These are phyloP conservation scores for Neurospora sp. DNA, from an alignment of 495 filamentous ascomycete species.

Conservation along the genomic window DNA sequence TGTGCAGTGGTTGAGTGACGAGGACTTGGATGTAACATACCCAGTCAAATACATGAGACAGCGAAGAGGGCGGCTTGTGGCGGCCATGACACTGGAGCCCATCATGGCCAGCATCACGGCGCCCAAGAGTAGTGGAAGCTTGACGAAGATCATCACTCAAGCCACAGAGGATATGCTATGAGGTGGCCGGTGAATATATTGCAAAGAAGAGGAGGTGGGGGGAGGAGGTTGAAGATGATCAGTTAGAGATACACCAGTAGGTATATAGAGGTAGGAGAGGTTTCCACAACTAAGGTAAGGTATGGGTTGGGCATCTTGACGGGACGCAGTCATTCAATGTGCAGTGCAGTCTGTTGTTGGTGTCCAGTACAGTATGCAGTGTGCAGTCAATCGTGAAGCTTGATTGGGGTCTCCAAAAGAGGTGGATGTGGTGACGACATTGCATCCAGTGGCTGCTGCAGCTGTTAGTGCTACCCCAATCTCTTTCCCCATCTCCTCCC, in stretches of 20 bases:
- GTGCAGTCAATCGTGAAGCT: background rate
- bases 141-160: background rate
- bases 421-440: background rate
- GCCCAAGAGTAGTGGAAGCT: background rate
- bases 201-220: background rate
- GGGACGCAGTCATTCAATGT: background rate
- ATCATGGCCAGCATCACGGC: background rate
- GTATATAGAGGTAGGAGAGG: background rate
- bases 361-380: background rate
- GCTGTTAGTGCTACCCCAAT: background rate
- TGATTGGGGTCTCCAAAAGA: background rate
- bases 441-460: background rate
- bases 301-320: background rate
- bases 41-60: slow-evolving; percentile 54
- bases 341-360: background rate
- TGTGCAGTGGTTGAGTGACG: background rate
- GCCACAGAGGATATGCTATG: background rate
- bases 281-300: background rate
- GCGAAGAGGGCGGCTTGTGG: slow-evolving; percentile 19
- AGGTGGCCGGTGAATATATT: background rate
- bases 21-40: slow-evolving; percentile 22
- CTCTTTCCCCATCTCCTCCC: background rate
- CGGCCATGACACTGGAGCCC: slow-evolving; percentile 5
- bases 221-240: background rate
- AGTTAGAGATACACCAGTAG: background rate